Conservation (phyloP, 768 basidiomycete species). For the Collybiopsis confluens region DNA sequence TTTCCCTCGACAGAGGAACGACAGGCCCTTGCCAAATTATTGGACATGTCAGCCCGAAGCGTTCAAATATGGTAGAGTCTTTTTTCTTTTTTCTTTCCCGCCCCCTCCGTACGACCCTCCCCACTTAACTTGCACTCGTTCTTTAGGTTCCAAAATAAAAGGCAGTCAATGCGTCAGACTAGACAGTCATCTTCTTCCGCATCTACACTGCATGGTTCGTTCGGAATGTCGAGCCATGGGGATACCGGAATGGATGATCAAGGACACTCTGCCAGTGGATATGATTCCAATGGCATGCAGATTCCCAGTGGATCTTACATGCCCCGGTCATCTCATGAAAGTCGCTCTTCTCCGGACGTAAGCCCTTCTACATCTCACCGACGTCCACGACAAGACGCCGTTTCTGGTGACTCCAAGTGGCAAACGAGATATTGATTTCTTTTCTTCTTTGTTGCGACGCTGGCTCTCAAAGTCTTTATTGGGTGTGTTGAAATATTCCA, state of each 20-base stretch:
- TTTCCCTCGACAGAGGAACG: slow-evolving; percentile 88
- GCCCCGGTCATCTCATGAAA: slow-evolving; percentile 36
- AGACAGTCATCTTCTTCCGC: slow-evolving; percentile 53
- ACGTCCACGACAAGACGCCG: slow-evolving; percentile 38
- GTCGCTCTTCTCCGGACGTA: slow-evolving; percentile 26
- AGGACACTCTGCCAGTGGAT: slow-evolving; percentile 24
- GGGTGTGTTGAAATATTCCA: no score
- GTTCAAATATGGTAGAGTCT: slow-evolving; percentile 80
- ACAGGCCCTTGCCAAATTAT: slow-evolving; percentile 64
- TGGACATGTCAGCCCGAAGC: slow-evolving; percentile 81
- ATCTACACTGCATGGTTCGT: slow-evolving; percentile 45
- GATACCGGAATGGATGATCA: slow-evolving; percentile 33
- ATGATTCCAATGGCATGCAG: slow-evolving; percentile 27
- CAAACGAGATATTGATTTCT: slow-evolving; percentile 28
- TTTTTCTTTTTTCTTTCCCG: no score
- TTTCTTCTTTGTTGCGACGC: no score
- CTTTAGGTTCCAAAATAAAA: slow-evolving; percentile 84
- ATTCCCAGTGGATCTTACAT: slow-evolving; percentile 32
- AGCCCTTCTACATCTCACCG: slow-evolving; percentile 35
- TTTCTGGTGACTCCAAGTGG: slow-evolving; percentile 41
- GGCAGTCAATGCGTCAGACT: slow-evolving; percentile 78
- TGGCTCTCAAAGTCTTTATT: no score
- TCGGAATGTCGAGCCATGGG: slow-evolving; percentile 36
- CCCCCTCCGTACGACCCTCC: no score
- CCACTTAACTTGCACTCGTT: no score